phyloP scores from a whole-genome alignment of 2,329 filamentous ascomycete species.

The Fusarium brachygibbosum region DNA sequence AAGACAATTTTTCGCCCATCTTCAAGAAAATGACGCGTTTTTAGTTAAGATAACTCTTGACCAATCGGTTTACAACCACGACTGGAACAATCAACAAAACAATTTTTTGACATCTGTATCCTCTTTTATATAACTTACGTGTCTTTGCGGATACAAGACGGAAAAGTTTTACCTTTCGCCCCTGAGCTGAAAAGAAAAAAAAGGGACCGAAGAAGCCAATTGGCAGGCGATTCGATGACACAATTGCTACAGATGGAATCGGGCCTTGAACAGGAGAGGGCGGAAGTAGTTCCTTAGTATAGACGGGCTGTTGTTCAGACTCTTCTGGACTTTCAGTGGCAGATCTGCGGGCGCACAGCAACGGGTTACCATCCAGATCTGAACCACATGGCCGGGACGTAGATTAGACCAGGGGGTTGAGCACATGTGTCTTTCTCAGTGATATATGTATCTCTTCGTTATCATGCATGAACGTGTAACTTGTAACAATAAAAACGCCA shows the following conservation, averaged over 20 bases:
- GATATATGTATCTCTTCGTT: not conserved
- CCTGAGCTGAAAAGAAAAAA: not conserved
- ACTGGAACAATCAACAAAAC: not conserved
- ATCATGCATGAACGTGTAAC: not conserved
- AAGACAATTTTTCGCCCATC: too few species aligned
- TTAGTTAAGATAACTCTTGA: not conserved
- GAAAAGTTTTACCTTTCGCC: not conserved
- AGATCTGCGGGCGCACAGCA: not conserved
- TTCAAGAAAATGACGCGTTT: slow-evolving; percentile 1
- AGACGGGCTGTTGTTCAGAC: not conserved
- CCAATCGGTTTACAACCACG: not conserved
- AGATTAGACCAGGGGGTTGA: not conserved
- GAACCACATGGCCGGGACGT: slow-evolving; percentile 24
- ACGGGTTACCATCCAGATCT: slow-evolving; percentile 24
- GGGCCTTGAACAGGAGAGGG: not conserved
- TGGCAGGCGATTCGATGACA: not conserved
- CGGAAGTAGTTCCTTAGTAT: not conserved
- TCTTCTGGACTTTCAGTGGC: not conserved
- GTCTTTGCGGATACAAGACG: not conserved
- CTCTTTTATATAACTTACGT: not conserved
- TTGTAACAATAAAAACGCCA: not conserved
- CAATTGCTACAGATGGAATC: not conserved
- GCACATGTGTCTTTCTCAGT: not conserved
- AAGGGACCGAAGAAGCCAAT: not conserved
- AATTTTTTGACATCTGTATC: not conserved